Evolutionary conservation across 1,284 basidiomycete genomes (phyloP), one percentile per base, ranked within the genome.

Genomic region (Flammula alnicola): DNA sequence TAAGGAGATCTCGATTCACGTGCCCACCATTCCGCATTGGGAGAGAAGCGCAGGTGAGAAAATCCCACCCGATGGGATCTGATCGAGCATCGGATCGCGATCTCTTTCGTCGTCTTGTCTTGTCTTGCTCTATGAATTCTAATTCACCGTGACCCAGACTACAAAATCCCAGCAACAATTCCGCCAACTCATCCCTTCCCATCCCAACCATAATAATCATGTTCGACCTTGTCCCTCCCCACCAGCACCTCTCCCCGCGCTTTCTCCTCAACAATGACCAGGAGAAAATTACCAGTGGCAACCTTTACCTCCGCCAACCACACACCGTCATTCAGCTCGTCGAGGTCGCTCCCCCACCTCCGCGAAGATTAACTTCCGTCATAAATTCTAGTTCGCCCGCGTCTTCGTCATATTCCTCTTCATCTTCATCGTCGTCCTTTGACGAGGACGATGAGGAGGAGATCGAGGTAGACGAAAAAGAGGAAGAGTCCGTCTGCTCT

Each of bases 301-400:
- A 78, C 44, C 66, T 81, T 62, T 79, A 76, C 68, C 66, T 78
- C 54, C 71, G 73, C 58, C 77, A 81, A 52, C 79, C 75, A 1
- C 74, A 76, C 63, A 69, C 79, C 14, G 81, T 88, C 71, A 89
- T 88, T 49, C 78, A 88, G 68, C 86, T 89, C 68, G 80, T 81
- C 41, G 86, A 89, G 63, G 82, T 78, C 4, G 64, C 82, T 0
- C 74, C 83, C 1, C 84, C 85, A 0, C 78, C 82, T 8, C 77
- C 74, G 22, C 74, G 71, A 47, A 67, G 66, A 35, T 72, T 77
- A 30, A 63, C 73, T 35, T 71, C 74, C 44, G 72, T 76, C 55
- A 67, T 76, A 41, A 64, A 69, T 30, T 73, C 75, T 17, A 69
- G 65, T 29, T 68, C 64, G 4, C 49, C 64, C 2, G 60, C 69